Percentiles rank a stretch among this genome's conserved stretches.
Evolutionary conservation across 106 monocot species (phyloP).

Genomic region (Phalaenopsis aphrodite): DNA sequence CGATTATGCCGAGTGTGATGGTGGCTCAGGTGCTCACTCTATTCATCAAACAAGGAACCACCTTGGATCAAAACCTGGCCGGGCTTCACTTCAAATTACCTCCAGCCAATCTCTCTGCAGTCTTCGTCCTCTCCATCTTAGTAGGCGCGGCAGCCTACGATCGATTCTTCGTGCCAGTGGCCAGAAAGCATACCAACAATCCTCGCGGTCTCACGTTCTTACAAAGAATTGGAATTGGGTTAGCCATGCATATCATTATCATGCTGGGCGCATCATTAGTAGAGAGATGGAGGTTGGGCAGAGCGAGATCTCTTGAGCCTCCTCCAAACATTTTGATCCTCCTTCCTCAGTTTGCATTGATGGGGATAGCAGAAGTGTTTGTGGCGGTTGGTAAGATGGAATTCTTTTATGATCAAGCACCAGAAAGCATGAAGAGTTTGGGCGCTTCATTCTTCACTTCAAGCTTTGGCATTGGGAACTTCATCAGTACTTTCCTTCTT

Average conservation of each 20-base stretch:
- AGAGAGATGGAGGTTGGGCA: constrained; percentile 17
- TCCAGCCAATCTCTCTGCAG: constrained; percentile 10
- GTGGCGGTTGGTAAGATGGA: constrained; percentile 23
- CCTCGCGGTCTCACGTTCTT: constrained; percentile 16
- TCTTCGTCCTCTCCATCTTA: constrained; percentile 9
- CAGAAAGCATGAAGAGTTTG: constrained; percentile 53
- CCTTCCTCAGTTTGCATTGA: constrained; percentile 13
- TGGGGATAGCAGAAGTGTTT: constrained; percentile 18
- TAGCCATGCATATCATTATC: constrained; percentile 13
- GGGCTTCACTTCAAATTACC: constrained; percentile 16
- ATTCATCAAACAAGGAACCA: constrained; percentile 45
- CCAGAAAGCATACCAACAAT: constrained; percentile 11
- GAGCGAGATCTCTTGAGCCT: background rate
- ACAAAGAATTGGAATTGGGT: constrained; percentile 20
- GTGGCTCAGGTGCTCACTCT: constrained; percentile 17
- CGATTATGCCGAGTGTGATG: constrained; percentile 9
- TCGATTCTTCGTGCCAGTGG: background rate
- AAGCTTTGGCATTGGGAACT: constrained; percentile 32
- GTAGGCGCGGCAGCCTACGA: constrained; percentile 10
- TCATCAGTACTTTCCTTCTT: constrained; percentile 40
- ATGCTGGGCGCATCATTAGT: constrained; percentile 10
- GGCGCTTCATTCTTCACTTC: constrained; percentile 36
- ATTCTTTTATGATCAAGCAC: constrained; percentile 56
- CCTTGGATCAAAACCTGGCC: constrained; percentile 17
- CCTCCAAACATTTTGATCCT: constrained; percentile 15